phyloP scores from a whole-genome alignment of 345 rosid species.

The Corchorus capsularis region DNA sequence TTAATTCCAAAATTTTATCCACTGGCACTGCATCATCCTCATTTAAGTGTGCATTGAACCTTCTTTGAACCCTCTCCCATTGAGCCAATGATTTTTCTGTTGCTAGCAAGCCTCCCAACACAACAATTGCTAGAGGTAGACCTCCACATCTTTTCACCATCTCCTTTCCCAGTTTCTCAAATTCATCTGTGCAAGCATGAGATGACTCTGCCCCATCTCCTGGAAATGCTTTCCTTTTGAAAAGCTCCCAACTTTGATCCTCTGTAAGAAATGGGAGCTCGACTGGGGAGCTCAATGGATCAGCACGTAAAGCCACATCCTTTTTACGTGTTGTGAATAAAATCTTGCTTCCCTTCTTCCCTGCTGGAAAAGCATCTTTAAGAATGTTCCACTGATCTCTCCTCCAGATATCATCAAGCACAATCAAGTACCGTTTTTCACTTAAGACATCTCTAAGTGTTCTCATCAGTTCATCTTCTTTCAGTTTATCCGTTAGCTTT shows the following conservation, averaged over 20 bases:
- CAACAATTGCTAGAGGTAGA: too few relatives aligned
- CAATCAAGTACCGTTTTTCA: too few relatives aligned
- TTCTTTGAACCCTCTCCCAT: too few relatives aligned
- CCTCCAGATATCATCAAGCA: neutral
- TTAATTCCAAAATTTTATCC: too few relatives aligned
- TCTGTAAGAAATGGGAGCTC: neutral
- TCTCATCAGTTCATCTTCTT: too few relatives aligned
- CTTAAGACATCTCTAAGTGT: neutral
- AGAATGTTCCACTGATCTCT: too few relatives aligned
- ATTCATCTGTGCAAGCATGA: neutral
- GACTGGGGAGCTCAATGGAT: neutral
- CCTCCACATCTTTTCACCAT: constrained; percentile 13
- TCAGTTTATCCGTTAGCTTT: too few relatives aligned
- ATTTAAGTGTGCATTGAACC: too few relatives aligned
- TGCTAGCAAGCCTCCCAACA: too few relatives aligned
- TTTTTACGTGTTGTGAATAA: neutral
- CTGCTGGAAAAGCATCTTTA: neutral
- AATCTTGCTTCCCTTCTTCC: neutral
- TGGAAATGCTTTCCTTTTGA: neutral
- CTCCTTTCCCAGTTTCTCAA: constrained; percentile 5
- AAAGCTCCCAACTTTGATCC: constrained; percentile 17
- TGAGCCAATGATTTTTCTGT: too few relatives aligned
- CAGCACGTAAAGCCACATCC: neutral
- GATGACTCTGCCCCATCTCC: neutral
- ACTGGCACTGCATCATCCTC: too few relatives aligned